Evolutionary conservation across 768 basidiomycete species (phyloP), one percentile per base, ranked within the genome.

Genomic region (Cystoderma amianthinum): DNA sequence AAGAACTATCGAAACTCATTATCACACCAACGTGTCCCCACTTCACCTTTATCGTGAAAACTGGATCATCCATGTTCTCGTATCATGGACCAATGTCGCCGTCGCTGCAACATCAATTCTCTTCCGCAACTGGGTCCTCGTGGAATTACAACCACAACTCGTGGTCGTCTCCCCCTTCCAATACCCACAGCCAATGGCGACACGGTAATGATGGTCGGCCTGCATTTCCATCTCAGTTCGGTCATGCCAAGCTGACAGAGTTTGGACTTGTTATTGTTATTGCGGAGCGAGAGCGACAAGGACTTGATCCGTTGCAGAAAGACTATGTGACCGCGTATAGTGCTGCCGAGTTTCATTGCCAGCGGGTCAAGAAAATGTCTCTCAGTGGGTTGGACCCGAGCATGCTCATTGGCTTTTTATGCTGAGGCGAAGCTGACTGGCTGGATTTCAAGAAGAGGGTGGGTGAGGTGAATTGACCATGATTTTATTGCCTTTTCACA

Each of bases 291-390:
- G 10, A 20, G n/a, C n/a, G n/a, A n/a, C n/a, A n/a, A n/a, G n/a
- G 54, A 2, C 48, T 72, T 67, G 83, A 71, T 42, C 55, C 66
- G 0, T 25, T 77, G 5, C 75, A 81, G 45, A 63, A 74, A 39
- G 80, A 85, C 51, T 89, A 83, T 44, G 76, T 74, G 16, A 72
- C 69, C 0, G 84, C 92, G 7, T 99, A 97, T 58, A 65, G 74
- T 1, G 61, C 74, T 2, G 47, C 69, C 3, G 89, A 94, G 55
- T 99, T 93, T 68, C 96, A 98, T 61, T 93, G 92, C 58, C 95
- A 99, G n/a, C 80, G 85, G 13, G 85, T 98, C 28, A 73, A 91
- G 56, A 97, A 95, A 76, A 95, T 98, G 88, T 84, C 85, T 0
- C 62, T 98, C 24, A 78, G 80, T 30, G 86, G 85, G 20, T 65